phyloP scores from a whole-genome alignment of 75 land plant genomes.

The Sequoia sempervirens region DNA sequence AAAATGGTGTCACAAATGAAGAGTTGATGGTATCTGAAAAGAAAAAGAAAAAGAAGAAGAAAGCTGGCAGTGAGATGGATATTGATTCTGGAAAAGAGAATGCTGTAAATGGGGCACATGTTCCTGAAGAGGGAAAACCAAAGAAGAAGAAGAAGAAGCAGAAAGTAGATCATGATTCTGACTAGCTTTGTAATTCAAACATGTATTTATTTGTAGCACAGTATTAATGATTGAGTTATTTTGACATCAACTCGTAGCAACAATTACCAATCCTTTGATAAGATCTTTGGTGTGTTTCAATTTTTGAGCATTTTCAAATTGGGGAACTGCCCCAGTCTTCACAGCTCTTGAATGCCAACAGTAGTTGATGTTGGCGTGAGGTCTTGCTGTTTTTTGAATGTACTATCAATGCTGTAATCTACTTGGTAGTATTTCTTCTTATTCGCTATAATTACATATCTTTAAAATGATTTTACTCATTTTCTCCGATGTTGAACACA shows the following conservation, averaged over 20 bases:
- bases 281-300: too few relatives aligned
- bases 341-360: neutral
- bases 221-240: neutral
- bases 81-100: conserved; percentile 8
- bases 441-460: too few relatives aligned
- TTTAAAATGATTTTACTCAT: too few relatives aligned
- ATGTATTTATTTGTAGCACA: neutral
- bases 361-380: neutral
- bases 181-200: neutral
- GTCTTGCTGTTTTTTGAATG: neutral
- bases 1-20: conserved; percentile 5
- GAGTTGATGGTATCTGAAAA: conserved; percentile 19
- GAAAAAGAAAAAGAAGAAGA: conserved; percentile 41
- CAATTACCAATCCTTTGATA: neutral
- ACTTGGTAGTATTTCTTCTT: too few relatives aligned
- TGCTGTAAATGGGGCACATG: conserved; percentile 11
- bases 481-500: too few relatives aligned
- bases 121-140: conserved; percentile 17
- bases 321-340: too few relatives aligned
- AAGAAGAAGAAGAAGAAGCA: conserved; percentile 32
- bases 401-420: neutral
- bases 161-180: neutral
- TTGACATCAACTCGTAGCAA: neutral
- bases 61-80: conserved; percentile 18
- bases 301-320: neutral